Base-by-base conservation (phyloP, 768 basidiomycete species). In the Leccinum variicolor region DNA sequence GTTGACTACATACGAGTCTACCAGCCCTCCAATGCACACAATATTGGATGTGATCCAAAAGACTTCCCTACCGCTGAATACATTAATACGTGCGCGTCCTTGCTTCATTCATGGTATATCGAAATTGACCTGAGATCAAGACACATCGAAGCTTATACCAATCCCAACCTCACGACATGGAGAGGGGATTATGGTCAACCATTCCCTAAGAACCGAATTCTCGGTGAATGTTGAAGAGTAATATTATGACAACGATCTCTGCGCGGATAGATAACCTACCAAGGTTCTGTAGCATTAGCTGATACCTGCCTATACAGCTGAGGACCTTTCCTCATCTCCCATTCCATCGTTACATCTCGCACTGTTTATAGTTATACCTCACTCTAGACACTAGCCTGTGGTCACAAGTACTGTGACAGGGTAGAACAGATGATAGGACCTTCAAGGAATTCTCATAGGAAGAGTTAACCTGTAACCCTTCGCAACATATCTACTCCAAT, bases 21-120 rank as follows among this genome's bases (percentile, higher is more conserved):
- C 68, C 91, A 92, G 66, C 79, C 81, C 25, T 68, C 75, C 49
- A 71, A 81, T 51, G 70, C 76, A n/a, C 77, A 80, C 49, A 89
- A 90, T 64, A 78, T 90, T 56, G 90, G 90, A 14, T 93, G 90
- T 62, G 78, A 85, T 63, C 90, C 90, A 4, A 71, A 74, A 23
- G 74, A 77, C 45, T 84, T 81, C 65, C 90, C 91, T 1, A 93
- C 90, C 1, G 75, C 77, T n/a, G 71, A 76, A 5, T 94, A 94
- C 67, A 93, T 92, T 59, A 75, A 84, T 33, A 69, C 73, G 83
- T 86, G 69, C 60, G 77, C 75, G 19, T 31, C 17, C 34, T 51
- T 31, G 31, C 13, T 48, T 19, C 39, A 31, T 33, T 41, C 23
- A 28, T 48, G 25, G 19, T 1, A 33, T 2, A 17, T 23, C 36